A percentile compares a stretch with the other conserved stretches of the same genome.
Conservation (phyloP, 2,329 filamentous ascomycete species). For the Thermothelomyces thermophilus region DNA sequence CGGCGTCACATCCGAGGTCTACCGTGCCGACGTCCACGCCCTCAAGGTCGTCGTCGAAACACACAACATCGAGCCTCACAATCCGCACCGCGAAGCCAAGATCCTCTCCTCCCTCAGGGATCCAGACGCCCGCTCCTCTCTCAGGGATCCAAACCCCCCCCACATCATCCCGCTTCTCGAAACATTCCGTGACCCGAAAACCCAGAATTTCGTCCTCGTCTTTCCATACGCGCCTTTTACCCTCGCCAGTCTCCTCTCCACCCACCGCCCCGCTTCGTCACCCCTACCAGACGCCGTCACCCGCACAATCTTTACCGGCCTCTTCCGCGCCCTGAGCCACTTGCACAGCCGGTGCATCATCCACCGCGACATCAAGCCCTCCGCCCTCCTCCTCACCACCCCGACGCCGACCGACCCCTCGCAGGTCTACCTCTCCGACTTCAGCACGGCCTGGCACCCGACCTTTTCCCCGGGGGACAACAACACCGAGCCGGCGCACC, state of each 20-base stretch:
- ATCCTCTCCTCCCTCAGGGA: slow-evolving; percentile 63
- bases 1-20: slow-evolving; percentile 79
- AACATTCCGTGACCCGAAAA: slow-evolving; percentile 61
- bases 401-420: slow-evolving; percentile 45
- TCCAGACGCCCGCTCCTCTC: slow-evolving; percentile 40
- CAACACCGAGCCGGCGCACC: slow-evolving; percentile 52
- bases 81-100: slow-evolving; percentile 70
- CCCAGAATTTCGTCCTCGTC: slow-evolving; percentile 65
- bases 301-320: slow-evolving; percentile 50
- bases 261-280: slow-evolving; percentile 31
- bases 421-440: slow-evolving; percentile 65
- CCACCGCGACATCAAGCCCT: slow-evolving; percentile 90
- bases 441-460: slow-evolving; percentile 83
- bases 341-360: slow-evolving; percentile 70
- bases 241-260: slow-evolving; percentile 59
- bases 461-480: slow-evolving; percentile 38
- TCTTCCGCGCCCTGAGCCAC: slow-evolving; percentile 64
- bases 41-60: slow-evolving; percentile 81
- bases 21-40: slow-evolving; percentile 58
- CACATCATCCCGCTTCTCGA: slow-evolving; percentile 58
- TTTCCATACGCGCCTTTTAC: slow-evolving; percentile 79
- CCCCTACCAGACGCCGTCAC: slow-evolving; percentile 30
- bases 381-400: slow-evolving; percentile 70
- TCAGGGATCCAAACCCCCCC: slow-evolving; percentile 35
- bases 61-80: slow-evolving; percentile 70